Percentiles rank a stretch among this genome's conserved stretches.
phyloP scores from a whole-genome alignment of 2,329 filamentous ascomycete species.

The Aspergillus pseudotamarii region DNA sequence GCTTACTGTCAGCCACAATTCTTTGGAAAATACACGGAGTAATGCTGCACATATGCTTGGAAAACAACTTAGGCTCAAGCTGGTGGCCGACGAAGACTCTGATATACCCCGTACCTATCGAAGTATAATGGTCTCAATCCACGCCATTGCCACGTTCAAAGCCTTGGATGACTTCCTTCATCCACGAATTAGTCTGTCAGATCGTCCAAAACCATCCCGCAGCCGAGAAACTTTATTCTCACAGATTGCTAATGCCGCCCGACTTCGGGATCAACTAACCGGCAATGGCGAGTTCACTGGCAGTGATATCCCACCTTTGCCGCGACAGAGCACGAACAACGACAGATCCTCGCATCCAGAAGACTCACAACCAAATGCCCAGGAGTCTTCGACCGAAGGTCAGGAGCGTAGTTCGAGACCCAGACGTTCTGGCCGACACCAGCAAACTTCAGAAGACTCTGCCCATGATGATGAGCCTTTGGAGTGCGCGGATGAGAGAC shows the following conservation, averaged over 20 bases:
- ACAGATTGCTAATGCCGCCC: constrained; percentile 72
- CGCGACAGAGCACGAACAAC: constrained; percentile 24
- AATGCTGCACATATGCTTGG: constrained; percentile 95
- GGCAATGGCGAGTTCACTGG: constrained; percentile 25
- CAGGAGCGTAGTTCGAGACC: constrained; percentile 47
- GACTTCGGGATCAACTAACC: constrained; percentile 57
- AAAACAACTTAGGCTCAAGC: constrained; percentile 87
- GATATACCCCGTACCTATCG: constrained; percentile 85
- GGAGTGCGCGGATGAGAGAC: constrained; percentile 91
- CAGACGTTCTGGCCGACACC: constrained; percentile 66
- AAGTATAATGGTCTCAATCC: constrained; percentile 97
- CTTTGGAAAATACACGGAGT: constrained; percentile 84
- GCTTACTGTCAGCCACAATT: constrained; percentile 89
- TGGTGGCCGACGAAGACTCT: constrained; percentile 83
- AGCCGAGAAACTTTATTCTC: constrained; percentile 65
- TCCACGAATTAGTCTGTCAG: constrained; percentile 80
- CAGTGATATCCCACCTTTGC: constrained; percentile 38
- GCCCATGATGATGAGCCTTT: constrained; percentile 70
- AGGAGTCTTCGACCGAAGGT: constrained; percentile 44
- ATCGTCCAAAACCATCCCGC: constrained; percentile 68
- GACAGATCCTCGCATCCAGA: constrained; percentile 20
- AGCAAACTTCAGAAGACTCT: constrained; percentile 57
- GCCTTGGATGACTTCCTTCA: constrained; percentile 93
- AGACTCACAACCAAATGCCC: constrained; percentile 31
- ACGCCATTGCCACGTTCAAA: constrained; percentile 97